A percentile compares a stretch with the other conserved stretches of the same genome.
Evolutionary conservation across 345 rosid genomes (phyloP).

Genomic region (Citrus trifoliata): DNA sequence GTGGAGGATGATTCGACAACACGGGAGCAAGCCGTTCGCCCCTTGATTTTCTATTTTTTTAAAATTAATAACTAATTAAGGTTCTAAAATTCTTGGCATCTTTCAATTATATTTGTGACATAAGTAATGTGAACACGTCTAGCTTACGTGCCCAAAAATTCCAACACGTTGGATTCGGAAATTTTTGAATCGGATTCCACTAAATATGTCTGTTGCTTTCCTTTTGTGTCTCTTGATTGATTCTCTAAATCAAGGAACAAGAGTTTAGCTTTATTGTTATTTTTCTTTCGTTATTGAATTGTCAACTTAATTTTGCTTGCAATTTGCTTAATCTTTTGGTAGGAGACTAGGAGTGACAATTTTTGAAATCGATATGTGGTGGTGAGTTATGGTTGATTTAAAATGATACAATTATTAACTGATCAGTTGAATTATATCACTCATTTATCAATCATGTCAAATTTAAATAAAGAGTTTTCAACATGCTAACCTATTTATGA

Average conservation of each 20-base stretch:
- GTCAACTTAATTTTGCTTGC: neutral
- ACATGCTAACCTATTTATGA: too few species aligned
- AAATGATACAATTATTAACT: too few species aligned
- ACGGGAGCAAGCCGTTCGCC: neutral
- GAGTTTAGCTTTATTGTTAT: neutral
- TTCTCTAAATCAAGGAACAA: neutral
- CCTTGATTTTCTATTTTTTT: neutral
- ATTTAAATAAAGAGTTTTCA: too few species aligned
- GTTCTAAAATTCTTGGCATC: neutral
- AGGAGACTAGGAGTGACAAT: too few species aligned
- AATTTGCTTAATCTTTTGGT: neutral
- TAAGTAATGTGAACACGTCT: neutral
- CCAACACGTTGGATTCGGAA: slow-evolving; percentile 10
- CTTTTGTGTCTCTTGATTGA: neutral
- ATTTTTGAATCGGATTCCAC: slow-evolving; percentile 22
- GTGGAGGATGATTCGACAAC: slow-evolving; percentile 30
- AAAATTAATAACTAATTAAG: neutral
- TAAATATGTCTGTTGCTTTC: neutral
- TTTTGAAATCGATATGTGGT: rapidly evolving
- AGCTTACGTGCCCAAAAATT: neutral
- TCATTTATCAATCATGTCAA: too few species aligned
- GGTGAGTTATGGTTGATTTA: too few species aligned
- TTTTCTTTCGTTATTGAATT: neutral
- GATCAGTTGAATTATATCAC: too few species aligned
- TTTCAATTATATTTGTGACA: neutral